Evolutionary conservation across 2,329 filamentous ascomycete species (phyloP), one percentile per base, ranked within the genome.

Genomic region (Huntiella savannae): DNA sequence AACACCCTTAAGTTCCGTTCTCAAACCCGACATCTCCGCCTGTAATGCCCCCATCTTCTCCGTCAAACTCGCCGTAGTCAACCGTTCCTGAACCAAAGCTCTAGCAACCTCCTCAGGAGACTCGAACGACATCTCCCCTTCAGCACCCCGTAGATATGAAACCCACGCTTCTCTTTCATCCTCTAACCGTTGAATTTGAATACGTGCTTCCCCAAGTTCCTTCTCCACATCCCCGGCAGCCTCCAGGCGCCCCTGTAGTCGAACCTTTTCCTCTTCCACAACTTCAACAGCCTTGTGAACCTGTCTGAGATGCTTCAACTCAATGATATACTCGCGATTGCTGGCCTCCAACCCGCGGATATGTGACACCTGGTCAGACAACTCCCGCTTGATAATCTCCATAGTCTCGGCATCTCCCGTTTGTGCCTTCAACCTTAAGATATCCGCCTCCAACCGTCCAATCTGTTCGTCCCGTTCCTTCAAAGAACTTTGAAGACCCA

Each of bases 201-300:
- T 69, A 51, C 82, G 74, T 15, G 81, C 74, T 58, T 94, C 88
- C 7, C 75, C 70, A 10, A 96, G 67, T 56, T 95, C 82, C 22
- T 73, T 68, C 55, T 91, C 77, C 7, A 94, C 56, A 10, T 74
- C 69, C 48, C 83, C 76, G 60, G 88, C 79, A 34, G 80, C 68
- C 50, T 84, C 77, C 1, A 98, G 60, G 56, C 77, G 84, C 32
- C 78, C 76, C 59, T 91, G 80, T 16, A 98, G 64, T 0, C 77
- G 75, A 51, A 83, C 71, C 66, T 96, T 96, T 64, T 98, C 86
- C 59, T 98, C 91, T 58, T 98, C 86, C 0, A 96, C 82, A 2
- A 98, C 74, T 56, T 94, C 84, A 1, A 94, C 79, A n/a, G 82
- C 84, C 62, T 83, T 88, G 59, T 86, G 79, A 3, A 80, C 64